Conservation (phyloP, 257 asterid species). For the Solanum chilense region DNA sequence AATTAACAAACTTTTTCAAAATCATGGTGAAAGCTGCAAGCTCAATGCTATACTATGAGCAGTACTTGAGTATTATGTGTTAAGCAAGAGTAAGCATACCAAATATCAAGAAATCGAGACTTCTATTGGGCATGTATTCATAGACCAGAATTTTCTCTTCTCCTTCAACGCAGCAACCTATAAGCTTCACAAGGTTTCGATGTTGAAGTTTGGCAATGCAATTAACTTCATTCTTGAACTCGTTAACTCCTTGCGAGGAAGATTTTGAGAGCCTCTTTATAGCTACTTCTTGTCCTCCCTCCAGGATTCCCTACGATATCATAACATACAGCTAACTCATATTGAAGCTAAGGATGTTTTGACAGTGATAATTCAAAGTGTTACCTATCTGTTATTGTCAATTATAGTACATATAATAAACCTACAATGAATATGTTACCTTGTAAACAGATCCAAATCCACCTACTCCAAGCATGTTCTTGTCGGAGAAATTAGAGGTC, state of each 20-base stretch:
- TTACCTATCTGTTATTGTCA: neutral
- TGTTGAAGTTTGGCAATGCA: neutral
- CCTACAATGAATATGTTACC: constrained; percentile 1
- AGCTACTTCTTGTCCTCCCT: constrained; percentile 15
- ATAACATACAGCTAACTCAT: neutral
- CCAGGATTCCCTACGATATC: constrained; percentile 8
- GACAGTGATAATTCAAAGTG: neutral
- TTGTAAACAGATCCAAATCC: constrained; percentile 22
- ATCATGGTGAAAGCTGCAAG: neutral
- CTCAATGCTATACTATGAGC: neutral
- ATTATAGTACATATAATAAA: neutral
- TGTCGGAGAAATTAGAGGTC: constrained; percentile 8
- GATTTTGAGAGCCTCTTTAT: constrained; percentile 24
- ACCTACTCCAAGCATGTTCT: constrained; percentile 18
- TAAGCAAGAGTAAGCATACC: constrained; percentile 1
- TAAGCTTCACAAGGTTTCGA: constrained; percentile 14
- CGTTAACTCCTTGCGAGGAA: constrained; percentile 20
- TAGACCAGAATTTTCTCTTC: neutral
- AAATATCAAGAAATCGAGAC: constrained; percentile 19
- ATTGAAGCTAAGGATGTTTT: neutral
- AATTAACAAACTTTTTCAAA: neutral
- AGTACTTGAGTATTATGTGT: neutral
- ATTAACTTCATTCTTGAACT: constrained; percentile 24
- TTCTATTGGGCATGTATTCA: neutral
- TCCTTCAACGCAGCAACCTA: constrained; percentile 21